Conservation (phyloP, 306 rosid species). For the Fagus crenata region DNA sequence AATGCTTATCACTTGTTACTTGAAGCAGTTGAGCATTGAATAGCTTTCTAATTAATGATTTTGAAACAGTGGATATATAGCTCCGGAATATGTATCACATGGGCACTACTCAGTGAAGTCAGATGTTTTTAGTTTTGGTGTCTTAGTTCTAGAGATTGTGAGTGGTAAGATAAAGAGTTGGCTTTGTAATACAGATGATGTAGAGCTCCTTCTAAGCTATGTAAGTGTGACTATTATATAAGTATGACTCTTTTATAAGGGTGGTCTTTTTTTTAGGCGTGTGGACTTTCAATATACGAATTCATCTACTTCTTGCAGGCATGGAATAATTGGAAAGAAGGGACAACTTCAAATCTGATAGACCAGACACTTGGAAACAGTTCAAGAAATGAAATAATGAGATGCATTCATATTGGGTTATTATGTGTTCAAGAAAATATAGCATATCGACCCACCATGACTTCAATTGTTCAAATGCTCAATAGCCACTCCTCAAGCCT, state of each 20-base stretch:
- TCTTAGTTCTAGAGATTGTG: no score
- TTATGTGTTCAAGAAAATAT: no score
- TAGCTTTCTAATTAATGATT: neutral
- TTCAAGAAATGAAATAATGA: neutral
- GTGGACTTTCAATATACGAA: neutral
- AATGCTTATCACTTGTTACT: no score
- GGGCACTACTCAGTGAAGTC: no score
- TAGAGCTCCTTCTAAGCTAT: constrained; percentile 22
- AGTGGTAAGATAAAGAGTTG: no score
- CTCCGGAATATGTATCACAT: no score
- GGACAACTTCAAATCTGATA: neutral
- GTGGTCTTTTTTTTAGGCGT: no score
- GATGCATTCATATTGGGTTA: no score
- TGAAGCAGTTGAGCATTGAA: no score
- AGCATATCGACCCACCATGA: constrained; percentile 7
- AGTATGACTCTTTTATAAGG: no score
- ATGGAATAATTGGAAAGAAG: constrained; percentile 22
- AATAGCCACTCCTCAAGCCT: constrained; percentile 14
- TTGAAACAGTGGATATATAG: neutral
- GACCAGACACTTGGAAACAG: neutral
- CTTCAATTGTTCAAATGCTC: constrained; percentile 1
- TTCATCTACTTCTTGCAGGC: neutral
- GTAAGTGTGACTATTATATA: neutral
- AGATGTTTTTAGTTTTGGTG: no score
- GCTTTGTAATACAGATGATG: neutral